Conservation (phyloP, 2,329 filamentous ascomycete genomes). For the Grosmannia serpens region DNA sequence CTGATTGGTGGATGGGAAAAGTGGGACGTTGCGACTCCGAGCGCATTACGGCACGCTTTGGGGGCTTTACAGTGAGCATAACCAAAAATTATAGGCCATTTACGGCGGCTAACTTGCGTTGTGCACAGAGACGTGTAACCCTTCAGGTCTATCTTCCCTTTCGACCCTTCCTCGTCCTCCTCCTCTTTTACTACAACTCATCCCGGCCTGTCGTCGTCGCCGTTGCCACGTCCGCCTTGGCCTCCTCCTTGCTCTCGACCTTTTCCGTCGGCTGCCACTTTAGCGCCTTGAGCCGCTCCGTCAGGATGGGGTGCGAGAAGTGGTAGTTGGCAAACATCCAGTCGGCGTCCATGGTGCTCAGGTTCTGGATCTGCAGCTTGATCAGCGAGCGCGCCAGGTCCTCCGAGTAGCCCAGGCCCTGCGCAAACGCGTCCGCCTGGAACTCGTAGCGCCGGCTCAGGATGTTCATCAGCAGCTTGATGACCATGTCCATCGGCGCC, state of each 20-base stretch:
- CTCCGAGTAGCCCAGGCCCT: slow-evolving; percentile 68
- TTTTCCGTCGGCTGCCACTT: slow-evolving; percentile 62
- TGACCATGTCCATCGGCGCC: slow-evolving; percentile 82
- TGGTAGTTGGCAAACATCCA: slow-evolving; percentile 98
- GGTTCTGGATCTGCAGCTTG: slow-evolving; percentile 96
- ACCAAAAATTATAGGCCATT: not conserved
- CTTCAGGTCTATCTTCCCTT: not conserved
- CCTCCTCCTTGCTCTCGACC: slow-evolving; percentile 23
- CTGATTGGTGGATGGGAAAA: not conserved
- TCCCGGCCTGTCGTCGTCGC: slow-evolving; percentile 67
- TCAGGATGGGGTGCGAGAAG: slow-evolving; percentile 93
- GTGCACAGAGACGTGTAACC: no score
- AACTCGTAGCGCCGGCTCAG: slow-evolving; percentile 93
- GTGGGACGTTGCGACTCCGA: not conserved
- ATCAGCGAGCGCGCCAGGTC: slow-evolving; percentile 82
- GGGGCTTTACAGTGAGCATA: no score
- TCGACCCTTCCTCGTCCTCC: not conserved
- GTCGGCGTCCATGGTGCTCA: slow-evolving; percentile 97
- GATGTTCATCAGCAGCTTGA: slow-evolving; percentile 94
- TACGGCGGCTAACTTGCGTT: no score
- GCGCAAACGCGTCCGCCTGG: slow-evolving; percentile 85
- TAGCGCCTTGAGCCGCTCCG: slow-evolving; percentile 83
- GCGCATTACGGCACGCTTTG: no score
- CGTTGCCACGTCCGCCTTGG: slow-evolving; percentile 24
- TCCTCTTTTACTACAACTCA: slow-evolving; percentile 37